Conservation (phyloP, 2,329 filamentous ascomycete genomes). For the Monosporascus sp. region DNA sequence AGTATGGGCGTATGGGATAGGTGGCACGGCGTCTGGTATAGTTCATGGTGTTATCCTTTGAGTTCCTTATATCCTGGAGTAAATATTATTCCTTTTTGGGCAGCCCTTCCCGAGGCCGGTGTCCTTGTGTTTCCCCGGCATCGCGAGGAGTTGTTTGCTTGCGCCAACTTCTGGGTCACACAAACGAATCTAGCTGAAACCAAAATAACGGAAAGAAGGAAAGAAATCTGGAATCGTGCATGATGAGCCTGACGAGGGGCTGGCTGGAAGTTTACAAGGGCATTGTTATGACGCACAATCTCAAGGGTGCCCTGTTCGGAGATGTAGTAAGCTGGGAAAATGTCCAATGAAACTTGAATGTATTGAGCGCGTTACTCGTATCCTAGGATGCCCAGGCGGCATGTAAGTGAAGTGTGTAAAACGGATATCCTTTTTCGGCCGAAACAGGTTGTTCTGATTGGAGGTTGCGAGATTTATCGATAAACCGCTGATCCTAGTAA, state of each 20-base stretch:
- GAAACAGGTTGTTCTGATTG: constrained; percentile 13
- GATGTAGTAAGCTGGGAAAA: no score
- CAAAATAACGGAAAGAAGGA: no score
- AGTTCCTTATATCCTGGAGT: no score
- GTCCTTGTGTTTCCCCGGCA: background rate
- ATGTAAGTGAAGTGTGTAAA: background rate
- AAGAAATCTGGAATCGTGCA: background rate
- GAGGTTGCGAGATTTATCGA: constrained; percentile 10
- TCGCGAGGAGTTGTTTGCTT: background rate
- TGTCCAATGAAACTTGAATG: no score
- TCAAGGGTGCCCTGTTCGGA: no score
- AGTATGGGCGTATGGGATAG: no score
- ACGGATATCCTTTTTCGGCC: background rate
- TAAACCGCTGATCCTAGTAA: constrained; percentile 8
- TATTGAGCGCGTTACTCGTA: no score
- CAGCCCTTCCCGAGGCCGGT: background rate
- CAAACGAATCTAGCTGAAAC: background rate
- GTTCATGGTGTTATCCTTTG: no score
- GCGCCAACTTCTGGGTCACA: no score
- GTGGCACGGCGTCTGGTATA: no score
- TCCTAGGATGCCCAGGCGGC: background rate
- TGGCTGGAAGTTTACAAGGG: no score
- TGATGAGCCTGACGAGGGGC: background rate
- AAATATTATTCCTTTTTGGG: background rate
- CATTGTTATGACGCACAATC: no score